Conservation (phyloP, 2,329 filamentous ascomycete genomes). For the Scolecobasidium constrictum region DNA sequence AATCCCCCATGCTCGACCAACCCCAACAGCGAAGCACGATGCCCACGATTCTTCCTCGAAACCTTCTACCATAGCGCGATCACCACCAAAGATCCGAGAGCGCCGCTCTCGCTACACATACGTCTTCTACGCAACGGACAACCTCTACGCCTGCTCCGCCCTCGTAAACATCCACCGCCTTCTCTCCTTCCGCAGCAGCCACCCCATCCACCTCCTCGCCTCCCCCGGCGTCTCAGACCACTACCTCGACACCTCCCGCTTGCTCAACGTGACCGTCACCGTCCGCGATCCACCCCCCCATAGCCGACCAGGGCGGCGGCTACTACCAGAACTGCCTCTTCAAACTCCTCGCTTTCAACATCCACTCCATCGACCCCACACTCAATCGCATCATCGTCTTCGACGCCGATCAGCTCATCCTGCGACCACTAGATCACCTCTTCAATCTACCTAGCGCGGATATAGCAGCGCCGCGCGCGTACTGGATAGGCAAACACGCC, state of each 20-base stretch:
- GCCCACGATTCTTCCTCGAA: too few relatives aligned
- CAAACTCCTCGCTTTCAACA: conserved; percentile 19
- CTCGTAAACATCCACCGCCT: conserved; percentile 19
- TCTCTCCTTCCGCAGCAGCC: conserved; percentile 12
- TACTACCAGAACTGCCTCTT: conserved; percentile 19
- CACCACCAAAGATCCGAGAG: too few relatives aligned
- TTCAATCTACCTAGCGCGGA: conserved; percentile 17
- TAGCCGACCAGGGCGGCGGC: conserved; percentile 10
- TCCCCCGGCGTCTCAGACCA: conserved; percentile 12
- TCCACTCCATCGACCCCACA: conserved; percentile 16
- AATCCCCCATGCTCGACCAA: too few relatives aligned
- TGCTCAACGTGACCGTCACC: conserved; percentile 13
- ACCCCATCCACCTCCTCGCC: conserved; percentile 17
- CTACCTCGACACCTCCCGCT: conserved; percentile 14
- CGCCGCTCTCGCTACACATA: conserved; percentile 16
- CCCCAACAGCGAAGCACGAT: too few relatives aligned
- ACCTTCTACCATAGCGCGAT: too few relatives aligned
- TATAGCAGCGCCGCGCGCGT: conserved; percentile 19
- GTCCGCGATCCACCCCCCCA: conserved; percentile 13
- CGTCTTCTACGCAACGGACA: conserved; percentile 19
- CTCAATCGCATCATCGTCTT: conserved; percentile 16
- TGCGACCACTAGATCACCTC: conserved; percentile 18
- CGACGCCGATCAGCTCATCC: conserved; percentile 19
- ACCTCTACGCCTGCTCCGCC: conserved; percentile 19
- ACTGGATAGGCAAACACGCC: conserved; percentile 19